Evolutionary conservation across 2,329 filamentous ascomycete genomes (phyloP), one percentile per base, ranked within the genome.

Genomic region (Gremmenia infestans): DNA sequence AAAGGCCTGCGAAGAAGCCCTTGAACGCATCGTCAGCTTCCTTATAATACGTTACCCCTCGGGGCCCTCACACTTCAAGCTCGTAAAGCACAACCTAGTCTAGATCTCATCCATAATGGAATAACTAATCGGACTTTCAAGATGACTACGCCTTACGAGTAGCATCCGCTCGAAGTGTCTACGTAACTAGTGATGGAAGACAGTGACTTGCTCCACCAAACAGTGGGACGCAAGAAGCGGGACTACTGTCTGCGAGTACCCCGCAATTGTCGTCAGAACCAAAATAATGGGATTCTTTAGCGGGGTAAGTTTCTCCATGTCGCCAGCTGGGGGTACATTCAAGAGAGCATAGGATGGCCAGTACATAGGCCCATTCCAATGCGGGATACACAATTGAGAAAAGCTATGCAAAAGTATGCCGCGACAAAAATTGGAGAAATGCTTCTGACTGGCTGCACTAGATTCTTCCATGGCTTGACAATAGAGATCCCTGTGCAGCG

Each of bases 141-240:
- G 1, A 67, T 69, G 5, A 65, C 64, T 8, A 62, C 65, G 28
- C 61, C 61, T 25, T 63, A 56, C 40, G 61, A 68, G 11, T 66
- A 71, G 23, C 70, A 75, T 57, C 74, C 77, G 1, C 66, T 80
- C 23, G 78, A 78, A 56, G 68, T 77, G 9, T 74, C 74, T n/a
- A 77, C 76, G 0, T 70, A 77, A 47, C 63, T 81, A 19, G 72
- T 72, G 1, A 75, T 74, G 72, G 77, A 80, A 63, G 78, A 80
- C 57, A 71, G 80, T 54, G 78, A 73, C 53, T 68, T 81, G 37
- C 60, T 80, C 55, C 70, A 74, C 56, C 71, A 71, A 59, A 66
- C 66, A n/a, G 72, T 73, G 25, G 73, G 72, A 23, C 73, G 74
- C 11, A 5, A 49, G 15, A 11, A 49, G 17, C 19, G 46, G 12